A percentile compares a stretch with the other conserved stretches of the same genome.
Conservation (phyloP, 352 stramenopile genomes). For the Globisporangium emineosum region DNA sequence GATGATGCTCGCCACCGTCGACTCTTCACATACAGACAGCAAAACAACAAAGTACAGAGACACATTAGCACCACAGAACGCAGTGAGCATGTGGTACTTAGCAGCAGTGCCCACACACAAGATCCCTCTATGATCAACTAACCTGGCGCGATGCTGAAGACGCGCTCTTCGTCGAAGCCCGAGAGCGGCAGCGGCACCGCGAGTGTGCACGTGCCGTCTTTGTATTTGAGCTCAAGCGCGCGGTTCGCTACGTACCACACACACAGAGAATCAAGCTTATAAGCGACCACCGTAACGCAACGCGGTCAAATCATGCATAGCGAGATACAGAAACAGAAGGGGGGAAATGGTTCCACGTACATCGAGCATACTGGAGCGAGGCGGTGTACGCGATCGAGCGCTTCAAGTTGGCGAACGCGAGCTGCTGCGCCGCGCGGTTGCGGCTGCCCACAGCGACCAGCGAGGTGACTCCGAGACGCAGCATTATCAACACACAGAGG, state of each 20-base stretch:
- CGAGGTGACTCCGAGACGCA: constrained; percentile 13
- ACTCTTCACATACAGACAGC: constrained; percentile 32
- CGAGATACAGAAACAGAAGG: background rate
- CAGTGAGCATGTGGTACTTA: background rate
- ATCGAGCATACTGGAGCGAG: constrained; percentile 16
- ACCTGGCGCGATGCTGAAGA: constrained; percentile 75
- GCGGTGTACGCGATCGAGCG: constrained; percentile 19
- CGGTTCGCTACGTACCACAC: constrained; percentile 20
- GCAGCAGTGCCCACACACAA: background rate
- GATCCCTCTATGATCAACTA: constrained; percentile 1
- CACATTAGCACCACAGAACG: background rate
- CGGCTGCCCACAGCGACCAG: constrained; percentile 3
- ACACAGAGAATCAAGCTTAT: background rate
- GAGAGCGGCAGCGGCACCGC: constrained; percentile 75
- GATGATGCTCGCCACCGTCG: constrained; percentile 69
- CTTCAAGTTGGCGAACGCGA: constrained; percentile 13
- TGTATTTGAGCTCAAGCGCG: constrained; percentile 79
- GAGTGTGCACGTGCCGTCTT: constrained; percentile 69
- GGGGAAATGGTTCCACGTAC: constrained; percentile 6
- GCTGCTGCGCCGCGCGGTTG: constrained; percentile 4
- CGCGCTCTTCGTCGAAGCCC: constrained; percentile 73
- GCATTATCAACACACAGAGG: background rate
- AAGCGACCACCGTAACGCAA: background rate
- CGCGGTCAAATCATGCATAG: background rate
- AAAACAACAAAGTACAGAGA: background rate